Evolutionary conservation across 169 alveolate species (phyloP).

Genomic region (Babesia caballi): DNA sequence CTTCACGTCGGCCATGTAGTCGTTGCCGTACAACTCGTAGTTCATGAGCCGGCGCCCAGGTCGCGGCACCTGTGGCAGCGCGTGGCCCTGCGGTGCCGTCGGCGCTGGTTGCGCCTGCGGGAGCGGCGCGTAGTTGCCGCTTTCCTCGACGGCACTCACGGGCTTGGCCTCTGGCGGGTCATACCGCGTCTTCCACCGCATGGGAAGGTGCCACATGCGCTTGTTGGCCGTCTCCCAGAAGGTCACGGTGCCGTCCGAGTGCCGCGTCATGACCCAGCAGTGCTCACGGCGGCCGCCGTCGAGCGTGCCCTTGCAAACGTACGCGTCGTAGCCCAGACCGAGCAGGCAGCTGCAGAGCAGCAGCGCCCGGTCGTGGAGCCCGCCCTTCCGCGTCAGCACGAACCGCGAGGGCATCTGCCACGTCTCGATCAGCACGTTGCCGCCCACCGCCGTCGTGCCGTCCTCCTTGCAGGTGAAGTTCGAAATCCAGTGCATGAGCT

Average conservation of each 20-base stretch:
- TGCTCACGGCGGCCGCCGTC: constrained; percentile 38
- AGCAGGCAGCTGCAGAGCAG: constrained; percentile 62
- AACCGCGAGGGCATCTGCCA: constrained; percentile 61
- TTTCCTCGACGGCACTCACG: neutral
- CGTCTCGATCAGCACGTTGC: constrained; percentile 8
- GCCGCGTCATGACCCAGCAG: constrained; percentile 69
- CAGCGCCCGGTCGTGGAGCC: constrained; percentile 59
- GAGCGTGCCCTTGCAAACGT: constrained; percentile 63
- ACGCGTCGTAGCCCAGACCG: constrained; percentile 63
- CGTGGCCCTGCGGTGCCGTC: neutral
- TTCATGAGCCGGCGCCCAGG: constrained; percentile 17
- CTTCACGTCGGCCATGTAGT: constrained; percentile 54
- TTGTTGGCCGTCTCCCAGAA: constrained; percentile 69
- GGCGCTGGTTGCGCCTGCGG: neutral
- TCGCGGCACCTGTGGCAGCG: neutral
- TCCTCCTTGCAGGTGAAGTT: constrained; percentile 50
- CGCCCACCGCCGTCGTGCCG: constrained; percentile 20
- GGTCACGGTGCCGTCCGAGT: constrained; percentile 53
- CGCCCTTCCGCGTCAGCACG: constrained; percentile 58
- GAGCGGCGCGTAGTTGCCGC: constrained; percentile 13
- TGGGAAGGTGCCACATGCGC: constrained; percentile 57
- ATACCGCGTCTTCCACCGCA: constrained; percentile 1
- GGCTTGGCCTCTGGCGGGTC: neutral
- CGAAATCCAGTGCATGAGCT: constrained; percentile 65
- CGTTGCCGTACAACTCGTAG: constrained; percentile 57